Evolutionary conservation across 768 basidiomycete species (phyloP).

Genomic region (Collybia sordida): DNA sequence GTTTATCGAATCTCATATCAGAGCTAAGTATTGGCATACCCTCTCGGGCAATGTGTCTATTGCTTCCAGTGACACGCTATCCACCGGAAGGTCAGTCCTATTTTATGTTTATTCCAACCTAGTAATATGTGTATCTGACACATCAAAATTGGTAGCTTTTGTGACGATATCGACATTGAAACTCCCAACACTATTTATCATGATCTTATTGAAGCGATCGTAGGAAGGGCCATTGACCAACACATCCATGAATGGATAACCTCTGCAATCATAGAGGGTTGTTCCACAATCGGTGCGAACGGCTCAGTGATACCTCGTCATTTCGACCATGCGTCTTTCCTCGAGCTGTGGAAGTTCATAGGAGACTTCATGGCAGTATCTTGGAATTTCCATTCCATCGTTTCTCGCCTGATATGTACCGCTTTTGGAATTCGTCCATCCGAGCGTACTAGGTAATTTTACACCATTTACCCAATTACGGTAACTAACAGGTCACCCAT

Average conservation of each 20-base stretch:
- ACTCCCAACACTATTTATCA: not conserved
- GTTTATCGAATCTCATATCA: not conserved
- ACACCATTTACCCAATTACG: not conserved
- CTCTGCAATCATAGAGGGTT: not conserved
- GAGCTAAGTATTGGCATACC: not conserved
- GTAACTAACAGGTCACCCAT: not conserved
- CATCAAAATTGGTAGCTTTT: no score
- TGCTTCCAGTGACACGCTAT: conserved; percentile 11
- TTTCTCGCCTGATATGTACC: conserved; percentile 6
- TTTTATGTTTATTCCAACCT: not conserved
- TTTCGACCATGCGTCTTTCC: not conserved
- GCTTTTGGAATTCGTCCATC: conserved; percentile 6
- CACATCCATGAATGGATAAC: conserved; percentile 4
- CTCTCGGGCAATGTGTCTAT: conserved; percentile 4
- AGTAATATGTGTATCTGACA: not conserved
- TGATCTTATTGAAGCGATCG: not conserved
- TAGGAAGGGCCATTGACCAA: not conserved
- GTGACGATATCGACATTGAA: not conserved
- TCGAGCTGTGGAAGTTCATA: conserved; percentile 7
- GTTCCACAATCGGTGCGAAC: not conserved
- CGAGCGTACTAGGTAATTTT: conserved; percentile 3
- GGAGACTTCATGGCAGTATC: conserved; percentile 7
- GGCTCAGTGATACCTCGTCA: not conserved
- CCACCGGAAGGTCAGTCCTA: not conserved
- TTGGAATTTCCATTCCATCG: conserved; percentile 6